These are phyloP conservation scores for Kurtzmaniella fragi DNA, from an alignment of 805 yeast species.

Conservation along the genomic window DNA sequence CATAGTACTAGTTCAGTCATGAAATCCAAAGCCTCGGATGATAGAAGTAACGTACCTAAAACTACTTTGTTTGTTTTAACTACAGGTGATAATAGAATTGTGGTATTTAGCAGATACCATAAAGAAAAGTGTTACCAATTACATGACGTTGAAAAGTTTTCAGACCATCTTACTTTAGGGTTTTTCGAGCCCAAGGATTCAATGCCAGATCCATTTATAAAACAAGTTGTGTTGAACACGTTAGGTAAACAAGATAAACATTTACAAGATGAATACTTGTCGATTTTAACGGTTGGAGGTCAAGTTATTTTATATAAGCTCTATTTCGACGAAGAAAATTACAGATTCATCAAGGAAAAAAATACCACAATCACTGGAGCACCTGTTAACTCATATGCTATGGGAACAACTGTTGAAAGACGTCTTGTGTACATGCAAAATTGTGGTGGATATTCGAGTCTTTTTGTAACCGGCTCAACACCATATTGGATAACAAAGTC, in stretches of 20 bases:
- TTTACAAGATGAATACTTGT: conserved; percentile 54
- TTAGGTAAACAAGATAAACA: conserved; percentile 51
- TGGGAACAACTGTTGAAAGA: conserved; percentile 67
- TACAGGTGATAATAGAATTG: conserved; percentile 71
- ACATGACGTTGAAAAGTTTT: conserved; percentile 43
- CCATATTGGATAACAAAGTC: conserved; percentile 68
- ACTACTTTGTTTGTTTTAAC: conserved; percentile 55
- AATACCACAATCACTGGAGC: conserved; percentile 63
- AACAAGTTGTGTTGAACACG: conserved; percentile 57
- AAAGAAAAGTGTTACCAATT: conserved; percentile 50
- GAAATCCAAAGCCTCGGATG: conserved; percentile 3
- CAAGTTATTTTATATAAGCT: conserved; percentile 66
- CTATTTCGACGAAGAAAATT: conserved; percentile 42
- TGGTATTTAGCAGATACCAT: conserved; percentile 56
- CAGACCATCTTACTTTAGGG: conserved; percentile 38
- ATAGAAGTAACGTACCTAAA: conserved; percentile 14
- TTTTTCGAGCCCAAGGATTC: conserved; percentile 47
- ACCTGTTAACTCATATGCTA: conserved; percentile 69
- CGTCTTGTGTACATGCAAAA: conserved; percentile 55
- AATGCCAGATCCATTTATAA: conserved; percentile 69
- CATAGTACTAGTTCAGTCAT: conserved; percentile 6
- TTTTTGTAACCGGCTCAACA: conserved; percentile 69
- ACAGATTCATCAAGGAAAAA: conserved; percentile 37
- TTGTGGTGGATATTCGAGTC: conserved; percentile 52
- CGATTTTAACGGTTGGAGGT: conserved; percentile 76